Evolutionary conservation across 352 stramenopile genomes (phyloP), one percentile per base, ranked within the genome.

Genomic region (Pythium guiyangense): DNA sequence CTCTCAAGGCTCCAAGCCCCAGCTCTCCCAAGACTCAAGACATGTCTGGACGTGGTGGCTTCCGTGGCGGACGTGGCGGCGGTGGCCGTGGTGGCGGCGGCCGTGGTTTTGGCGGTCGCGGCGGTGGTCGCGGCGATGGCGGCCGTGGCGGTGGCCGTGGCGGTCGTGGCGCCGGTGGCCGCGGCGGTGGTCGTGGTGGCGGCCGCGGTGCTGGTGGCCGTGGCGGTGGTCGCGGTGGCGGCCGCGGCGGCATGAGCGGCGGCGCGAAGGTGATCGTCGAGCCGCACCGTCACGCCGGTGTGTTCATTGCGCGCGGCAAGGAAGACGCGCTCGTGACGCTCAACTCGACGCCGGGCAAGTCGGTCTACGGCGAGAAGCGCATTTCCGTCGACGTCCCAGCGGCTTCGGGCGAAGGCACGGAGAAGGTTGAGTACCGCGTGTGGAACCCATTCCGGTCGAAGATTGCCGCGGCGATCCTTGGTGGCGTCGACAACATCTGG

Each of bases 391-490:
- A 99, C 55, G 94, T 96, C 39, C 86, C 95, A 8, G 74, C 88
- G 14, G 88, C 92, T 42, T 87, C 82, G 49, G 83, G 90, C 42
- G 89, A 96, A 63, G 86, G 88, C 54, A 89, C 89, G 0, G 90
- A 96, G 63, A 99, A 99, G 88, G 90, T 99, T 35, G 97, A 99
- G 79, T 99, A 99, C 82, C 94, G 97, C 62, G 96, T 99, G 59
- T 99, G 97, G 97, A 99, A 99, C 84, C 97, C 97, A 59, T 99
- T 99, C 90, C 90, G 97, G 63, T 99, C 96, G 52, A 99, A 99
- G 90, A 86, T 99, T 43, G 97, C 96, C 34, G 97, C 97, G 34
- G 97, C 97, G 34, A 98, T 99, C 67, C 81, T 99, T n/a, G 97
- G 97, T 64, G 97, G 97, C 81, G 90, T 99, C 18, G 91, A 98